These are phyloP conservation scores for Diaporthe nobilis DNA, from an alignment of 2,329 filamentous ascomycete genomes.

Conservation along the genomic window DNA sequence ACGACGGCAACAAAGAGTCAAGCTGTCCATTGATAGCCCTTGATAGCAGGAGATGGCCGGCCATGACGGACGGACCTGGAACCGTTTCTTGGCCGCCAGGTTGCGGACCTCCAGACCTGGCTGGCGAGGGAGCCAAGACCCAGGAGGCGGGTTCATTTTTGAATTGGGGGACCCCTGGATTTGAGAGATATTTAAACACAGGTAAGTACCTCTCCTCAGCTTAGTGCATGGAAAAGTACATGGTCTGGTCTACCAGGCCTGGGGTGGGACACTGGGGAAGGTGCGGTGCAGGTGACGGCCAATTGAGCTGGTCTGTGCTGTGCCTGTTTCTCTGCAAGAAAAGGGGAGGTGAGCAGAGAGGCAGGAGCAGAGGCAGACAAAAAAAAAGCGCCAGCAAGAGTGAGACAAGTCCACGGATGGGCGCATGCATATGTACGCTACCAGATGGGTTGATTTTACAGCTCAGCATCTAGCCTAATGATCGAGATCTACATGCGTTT, in stretches of 20 bases:
- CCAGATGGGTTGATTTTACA: background rate
- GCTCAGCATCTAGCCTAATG: background rate
- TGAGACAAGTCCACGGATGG: background rate
- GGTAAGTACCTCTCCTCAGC: slow-evolving; percentile 3
- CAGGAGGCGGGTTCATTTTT: background rate
- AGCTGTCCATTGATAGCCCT: background rate
- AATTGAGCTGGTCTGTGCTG: slow-evolving; percentile 19
- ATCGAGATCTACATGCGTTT: background rate
- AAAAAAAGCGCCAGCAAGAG: background rate
- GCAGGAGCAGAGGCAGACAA: background rate
- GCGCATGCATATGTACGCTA: background rate
- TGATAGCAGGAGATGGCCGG: background rate
- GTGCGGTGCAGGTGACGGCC: background rate
- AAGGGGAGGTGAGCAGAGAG: background rate
- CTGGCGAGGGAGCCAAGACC: slow-evolving; percentile 3
- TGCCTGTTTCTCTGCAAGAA: background rate
- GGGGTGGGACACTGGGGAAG: background rate
- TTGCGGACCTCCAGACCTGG: slow-evolving; percentile 19
- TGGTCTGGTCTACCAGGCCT: background rate
- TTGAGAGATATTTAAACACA: background rate
- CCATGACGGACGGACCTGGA: background rate
- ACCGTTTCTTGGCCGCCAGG: slow-evolving; percentile 31
- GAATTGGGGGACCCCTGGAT: slow-evolving; percentile 2
- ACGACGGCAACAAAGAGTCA: slow-evolving; percentile 13
- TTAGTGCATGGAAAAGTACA: background rate